These are phyloP conservation scores for Exidia glandulosa DNA, from an alignment of 768 basidiomycete genomes.

Conservation along the genomic window DNA sequence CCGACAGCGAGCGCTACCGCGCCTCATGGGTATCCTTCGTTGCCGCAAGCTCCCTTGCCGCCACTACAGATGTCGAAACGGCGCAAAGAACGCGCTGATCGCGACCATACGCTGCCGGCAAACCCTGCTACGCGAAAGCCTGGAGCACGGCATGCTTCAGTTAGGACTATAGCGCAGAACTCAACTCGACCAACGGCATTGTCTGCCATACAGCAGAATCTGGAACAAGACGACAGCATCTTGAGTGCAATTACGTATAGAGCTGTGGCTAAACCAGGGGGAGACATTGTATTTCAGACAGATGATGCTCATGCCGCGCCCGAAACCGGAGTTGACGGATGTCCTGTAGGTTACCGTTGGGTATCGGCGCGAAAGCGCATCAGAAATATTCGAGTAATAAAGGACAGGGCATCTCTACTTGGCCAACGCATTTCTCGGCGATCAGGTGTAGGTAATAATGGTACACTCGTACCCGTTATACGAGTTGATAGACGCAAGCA, in stretches of 20 bases:
- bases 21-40: neutral
- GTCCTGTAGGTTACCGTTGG: constrained; percentile 14
- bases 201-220: neutral
- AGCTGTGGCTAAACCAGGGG: neutral
- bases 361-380: constrained; percentile 16
- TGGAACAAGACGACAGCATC: neutral
- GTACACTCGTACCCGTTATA: neutral
- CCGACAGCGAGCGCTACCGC: neutral
- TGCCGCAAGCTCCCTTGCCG: too few relatives aligned
- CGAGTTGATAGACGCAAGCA: too few relatives aligned
- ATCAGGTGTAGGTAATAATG: constrained; percentile 15
- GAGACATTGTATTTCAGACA: constrained; percentile 1
- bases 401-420: constrained; percentile 15
- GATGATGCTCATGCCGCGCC: constrained; percentile 5
- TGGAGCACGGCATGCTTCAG: too few relatives aligned
- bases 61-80: too few relatives aligned
- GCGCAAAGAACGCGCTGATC: too few relatives aligned
- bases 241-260: neutral
- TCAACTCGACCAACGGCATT: too few relatives aligned
- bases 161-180: too few relatives aligned
- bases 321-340: constrained; percentile 8
- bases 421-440: constrained; percentile 19
- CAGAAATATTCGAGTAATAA: constrained; percentile 11
- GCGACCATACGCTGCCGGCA: too few relatives aligned
- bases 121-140: neutral